A percentile compares a stretch with the other conserved stretches of the same genome.
These are phyloP conservation scores for Talaromyces marneffei DNA, from an alignment of 2,329 filamentous ascomycete genomes.

Conservation along the genomic window DNA sequence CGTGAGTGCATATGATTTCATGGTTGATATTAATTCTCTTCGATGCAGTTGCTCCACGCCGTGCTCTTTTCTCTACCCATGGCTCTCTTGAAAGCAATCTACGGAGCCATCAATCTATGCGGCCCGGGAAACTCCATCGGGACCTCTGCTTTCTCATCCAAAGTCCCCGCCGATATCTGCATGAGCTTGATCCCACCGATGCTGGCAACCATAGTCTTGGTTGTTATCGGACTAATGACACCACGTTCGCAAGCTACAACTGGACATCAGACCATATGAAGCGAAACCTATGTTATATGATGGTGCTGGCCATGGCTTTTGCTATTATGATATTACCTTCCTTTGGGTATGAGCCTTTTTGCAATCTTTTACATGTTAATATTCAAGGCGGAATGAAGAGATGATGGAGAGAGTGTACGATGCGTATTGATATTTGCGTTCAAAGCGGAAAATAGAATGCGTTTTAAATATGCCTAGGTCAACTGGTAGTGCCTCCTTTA, in stretches of 20 bases:
- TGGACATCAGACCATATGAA: neutral
- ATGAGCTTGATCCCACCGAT: slow-evolving; percentile 11
- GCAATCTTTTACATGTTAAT: neutral
- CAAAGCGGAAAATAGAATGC: neutral
- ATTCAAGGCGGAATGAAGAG: neutral
- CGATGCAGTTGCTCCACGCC: slow-evolving; percentile 10
- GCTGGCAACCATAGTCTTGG: slow-evolving; percentile 2
- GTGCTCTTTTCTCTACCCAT: slow-evolving; percentile 13
- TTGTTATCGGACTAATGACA: neutral
- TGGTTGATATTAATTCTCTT: neutral
- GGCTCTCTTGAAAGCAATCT: slow-evolving; percentile 7
- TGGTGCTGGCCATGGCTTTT: neutral
- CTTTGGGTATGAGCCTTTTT: neutral
- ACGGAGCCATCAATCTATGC: slow-evolving; percentile 8
- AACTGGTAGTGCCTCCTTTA: neutral
- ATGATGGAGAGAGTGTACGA: neutral
- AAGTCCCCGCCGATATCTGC: slow-evolving; percentile 8
- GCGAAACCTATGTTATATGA: neutral
- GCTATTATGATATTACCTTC: neutral
- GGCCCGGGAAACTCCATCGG: neutral
- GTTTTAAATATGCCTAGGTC: neutral
- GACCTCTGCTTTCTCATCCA: slow-evolving; percentile 5
- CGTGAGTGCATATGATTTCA: too few relatives aligned
- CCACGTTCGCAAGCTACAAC: neutral
- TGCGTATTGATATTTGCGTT: neutral